A percentile compares a stretch with the other conserved stretches of the same genome.
Evolutionary conservation across 2,329 filamentous ascomycete genomes (phyloP).

Genomic region (Rasamsonia emersonii): DNA sequence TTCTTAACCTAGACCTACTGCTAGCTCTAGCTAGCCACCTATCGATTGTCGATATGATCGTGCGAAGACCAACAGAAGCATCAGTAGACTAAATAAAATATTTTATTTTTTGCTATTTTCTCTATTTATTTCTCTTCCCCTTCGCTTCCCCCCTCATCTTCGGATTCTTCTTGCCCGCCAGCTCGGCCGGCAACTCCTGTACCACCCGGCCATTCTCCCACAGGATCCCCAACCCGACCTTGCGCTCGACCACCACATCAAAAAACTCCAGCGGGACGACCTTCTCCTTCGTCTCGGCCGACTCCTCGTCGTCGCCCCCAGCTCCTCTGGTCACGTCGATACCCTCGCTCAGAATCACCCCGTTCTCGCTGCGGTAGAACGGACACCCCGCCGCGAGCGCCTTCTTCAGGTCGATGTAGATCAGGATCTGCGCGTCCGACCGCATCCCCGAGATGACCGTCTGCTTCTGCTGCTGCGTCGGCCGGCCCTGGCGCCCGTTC

Average conservation of each 20-base stretch:
- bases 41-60: no score
- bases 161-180: constrained; percentile 30
- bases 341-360: constrained; percentile 56
- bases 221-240: constrained; percentile 61
- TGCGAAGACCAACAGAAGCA: no score
- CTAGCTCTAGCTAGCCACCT: no score
- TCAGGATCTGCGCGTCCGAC: constrained; percentile 62
- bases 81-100: background rate
- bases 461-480: constrained; percentile 13
- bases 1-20: no score
- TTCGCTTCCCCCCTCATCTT: constrained; percentile 18
- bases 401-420: constrained; percentile 64
- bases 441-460: constrained; percentile 73
- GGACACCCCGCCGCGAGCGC: constrained; percentile 55
- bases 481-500: constrained; percentile 15
- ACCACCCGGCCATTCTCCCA: constrained; percentile 49
- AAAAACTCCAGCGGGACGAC: constrained; percentile 61
- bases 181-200: constrained; percentile 40
- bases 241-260: constrained; percentile 63
- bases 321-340: constrained; percentile 37
- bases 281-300: constrained; percentile 39
- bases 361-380: constrained; percentile 76
- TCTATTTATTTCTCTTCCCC: constrained; percentile 6
- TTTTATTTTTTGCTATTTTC: background rate
- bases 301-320: constrained; percentile 40